phyloP scores from a whole-genome alignment of 1,139 yeast genomes.

The Scheffersomyces titani region DNA sequence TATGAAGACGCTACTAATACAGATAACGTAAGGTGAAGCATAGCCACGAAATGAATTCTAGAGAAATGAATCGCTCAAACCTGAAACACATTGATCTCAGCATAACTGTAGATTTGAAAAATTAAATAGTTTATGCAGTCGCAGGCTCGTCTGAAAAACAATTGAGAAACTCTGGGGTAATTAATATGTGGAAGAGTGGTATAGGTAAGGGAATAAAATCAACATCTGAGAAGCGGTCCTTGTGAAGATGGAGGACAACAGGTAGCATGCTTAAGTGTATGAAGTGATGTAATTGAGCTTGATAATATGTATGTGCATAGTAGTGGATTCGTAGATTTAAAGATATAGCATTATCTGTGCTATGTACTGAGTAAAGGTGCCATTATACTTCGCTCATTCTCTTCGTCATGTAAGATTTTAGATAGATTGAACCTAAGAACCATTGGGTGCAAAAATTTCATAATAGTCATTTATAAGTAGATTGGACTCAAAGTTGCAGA shows the following conservation, averaged over 20 bases:
- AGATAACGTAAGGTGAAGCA: slow-evolving; percentile 11
- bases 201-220: neutral
- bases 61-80: neutral
- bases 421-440: neutral
- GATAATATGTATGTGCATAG: neutral
- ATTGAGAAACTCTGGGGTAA: neutral
- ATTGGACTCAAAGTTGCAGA: neutral
- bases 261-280: neutral
- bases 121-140: neutral
- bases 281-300: neutral
- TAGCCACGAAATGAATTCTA: neutral
- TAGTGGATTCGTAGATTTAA: neutral
- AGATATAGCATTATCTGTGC: neutral
- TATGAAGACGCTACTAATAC: slow-evolving; percentile 39
- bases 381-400: neutral
- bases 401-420: neutral
- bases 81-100: neutral
- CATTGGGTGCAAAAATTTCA: neutral
- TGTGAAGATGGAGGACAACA: neutral
- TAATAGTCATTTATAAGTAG: too few relatives aligned
- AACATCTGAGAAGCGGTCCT: too few relatives aligned
- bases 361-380: neutral
- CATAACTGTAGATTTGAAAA: neutral
- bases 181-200: neutral
- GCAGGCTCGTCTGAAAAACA: neutral